Conservation (phyloP, 441 rosid species). For the Gossypium lobatum region DNA sequence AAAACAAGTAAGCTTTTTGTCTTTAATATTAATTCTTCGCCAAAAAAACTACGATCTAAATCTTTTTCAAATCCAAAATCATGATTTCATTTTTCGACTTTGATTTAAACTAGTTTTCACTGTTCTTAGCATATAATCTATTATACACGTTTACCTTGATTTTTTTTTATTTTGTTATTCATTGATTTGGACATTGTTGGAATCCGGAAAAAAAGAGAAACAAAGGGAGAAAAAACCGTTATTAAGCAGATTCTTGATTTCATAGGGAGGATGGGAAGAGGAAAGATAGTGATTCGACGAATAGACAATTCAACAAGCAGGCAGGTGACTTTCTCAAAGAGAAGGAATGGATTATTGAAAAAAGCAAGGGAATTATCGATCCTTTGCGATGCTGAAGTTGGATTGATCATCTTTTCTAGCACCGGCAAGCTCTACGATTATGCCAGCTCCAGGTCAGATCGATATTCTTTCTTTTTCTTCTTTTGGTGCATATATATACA, state of each 20-base stretch:
- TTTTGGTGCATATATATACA: background rate
- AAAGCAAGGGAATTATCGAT: constrained; percentile 58
- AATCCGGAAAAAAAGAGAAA: background rate
- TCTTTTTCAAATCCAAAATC: background rate
- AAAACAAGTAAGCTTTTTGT: constrained; percentile 20
- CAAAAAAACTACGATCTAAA: background rate
- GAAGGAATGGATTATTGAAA: constrained; percentile 54
- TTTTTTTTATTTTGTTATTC: background rate
- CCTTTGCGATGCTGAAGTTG: constrained; percentile 60
- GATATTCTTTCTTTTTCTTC: background rate
- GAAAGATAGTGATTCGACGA: constrained; percentile 50
- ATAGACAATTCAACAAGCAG: constrained; percentile 51
- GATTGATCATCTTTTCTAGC: constrained; percentile 50
- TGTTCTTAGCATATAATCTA: background rate
- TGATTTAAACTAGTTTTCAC: background rate
- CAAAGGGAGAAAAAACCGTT: background rate
- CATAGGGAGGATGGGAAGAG: constrained; percentile 44
- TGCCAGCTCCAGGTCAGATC: constrained; percentile 45
- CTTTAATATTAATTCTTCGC: background rate
- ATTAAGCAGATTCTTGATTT: background rate
- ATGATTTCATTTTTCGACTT: background rate
- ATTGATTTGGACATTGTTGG: background rate
- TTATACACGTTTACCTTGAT: background rate
- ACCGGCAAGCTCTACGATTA: constrained; percentile 54
- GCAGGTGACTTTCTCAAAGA: constrained; percentile 61